Conservation (phyloP, 768 basidiomycete genomes). For the Suillus fuscotomentosus region DNA sequence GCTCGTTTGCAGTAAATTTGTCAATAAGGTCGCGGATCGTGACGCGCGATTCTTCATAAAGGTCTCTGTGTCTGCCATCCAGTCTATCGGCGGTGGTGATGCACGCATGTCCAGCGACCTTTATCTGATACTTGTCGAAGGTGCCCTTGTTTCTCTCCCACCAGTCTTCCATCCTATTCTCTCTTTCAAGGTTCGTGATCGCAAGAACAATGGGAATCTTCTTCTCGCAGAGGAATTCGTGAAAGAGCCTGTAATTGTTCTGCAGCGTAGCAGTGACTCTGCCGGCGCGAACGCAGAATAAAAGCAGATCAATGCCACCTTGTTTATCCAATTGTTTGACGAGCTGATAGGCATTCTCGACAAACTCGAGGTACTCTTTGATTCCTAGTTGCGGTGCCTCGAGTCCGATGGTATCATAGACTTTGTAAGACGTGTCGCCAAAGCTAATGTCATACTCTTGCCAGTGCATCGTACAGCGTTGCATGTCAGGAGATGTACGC, state of each 20-base stretch:
- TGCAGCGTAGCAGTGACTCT: conserved; percentile 28
- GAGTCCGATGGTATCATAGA: conserved; percentile 35
- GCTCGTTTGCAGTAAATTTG: neutral
- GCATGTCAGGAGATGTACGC: conserved; percentile 22
- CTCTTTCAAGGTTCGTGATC: conserved; percentile 31
- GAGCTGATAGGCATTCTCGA: conserved; percentile 33
- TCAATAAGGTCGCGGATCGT: neutral
- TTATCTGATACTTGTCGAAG: conserved; percentile 27
- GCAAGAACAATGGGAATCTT: conserved; percentile 32
- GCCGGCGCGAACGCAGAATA: conserved; percentile 34
- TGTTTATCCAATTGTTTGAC: conserved; percentile 31
- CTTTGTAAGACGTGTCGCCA: conserved; percentile 17
- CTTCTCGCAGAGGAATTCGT: conserved; percentile 37
- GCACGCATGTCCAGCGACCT: conserved; percentile 29
- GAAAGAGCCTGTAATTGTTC: conserved; percentile 35
- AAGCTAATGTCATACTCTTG: conserved; percentile 26
- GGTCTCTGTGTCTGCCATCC: neutral
- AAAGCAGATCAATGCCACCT: conserved; percentile 31
- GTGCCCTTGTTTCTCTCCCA: conserved; percentile 17
- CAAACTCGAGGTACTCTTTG: conserved; percentile 25
- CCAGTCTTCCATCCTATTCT: conserved; percentile 18
- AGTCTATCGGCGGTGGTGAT: conserved; percentile 27
- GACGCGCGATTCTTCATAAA: neutral
- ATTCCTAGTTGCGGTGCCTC: conserved; percentile 23
- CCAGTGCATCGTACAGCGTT: conserved; percentile 31